A percentile compares a stretch with the other conserved stretches of the same genome.
phyloP scores from a whole-genome alignment of 2,329 filamentous ascomycete species.

The Pseudocercospora macadamiae region DNA sequence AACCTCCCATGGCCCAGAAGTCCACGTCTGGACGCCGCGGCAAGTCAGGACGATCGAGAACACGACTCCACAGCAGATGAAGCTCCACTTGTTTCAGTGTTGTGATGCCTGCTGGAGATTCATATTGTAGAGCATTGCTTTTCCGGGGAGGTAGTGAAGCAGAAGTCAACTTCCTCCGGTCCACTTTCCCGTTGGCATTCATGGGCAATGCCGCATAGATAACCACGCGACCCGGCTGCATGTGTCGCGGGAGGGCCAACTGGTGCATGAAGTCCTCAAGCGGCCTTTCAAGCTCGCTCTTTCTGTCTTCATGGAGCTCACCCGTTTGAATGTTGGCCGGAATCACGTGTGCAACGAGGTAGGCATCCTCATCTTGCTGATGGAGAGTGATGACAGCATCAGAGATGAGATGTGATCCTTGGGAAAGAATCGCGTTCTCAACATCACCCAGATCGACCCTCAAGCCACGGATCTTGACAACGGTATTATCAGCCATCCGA shows the following conservation, averaged over 20 bases:
- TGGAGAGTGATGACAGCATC: conserved; percentile 32
- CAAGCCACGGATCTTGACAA: conserved; percentile 52
- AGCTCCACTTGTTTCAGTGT: conserved; percentile 22
- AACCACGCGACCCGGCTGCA: conserved; percentile 41
- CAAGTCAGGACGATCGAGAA: conserved; percentile 17
- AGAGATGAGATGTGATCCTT: conserved; percentile 31
- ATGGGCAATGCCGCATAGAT: conserved; percentile 34
- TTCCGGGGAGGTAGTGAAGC: conserved; percentile 24
- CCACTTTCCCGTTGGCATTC: conserved; percentile 37
- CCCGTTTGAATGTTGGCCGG: conserved; percentile 25
- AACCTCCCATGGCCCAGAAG: conserved; percentile 50
- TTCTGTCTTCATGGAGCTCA: not conserved
- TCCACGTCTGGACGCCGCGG: conserved; percentile 34
- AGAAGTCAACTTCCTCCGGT: conserved; percentile 31
- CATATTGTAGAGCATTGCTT: not conserved
- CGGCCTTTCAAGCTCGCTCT: conserved; percentile 17
- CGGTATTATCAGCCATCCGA: conserved; percentile 47
- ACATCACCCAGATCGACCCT: conserved; percentile 55
- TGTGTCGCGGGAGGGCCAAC: conserved; percentile 42
- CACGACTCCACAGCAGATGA: conserved; percentile 21
- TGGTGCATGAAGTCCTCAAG: conserved; percentile 21
- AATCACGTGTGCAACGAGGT: conserved; percentile 43
- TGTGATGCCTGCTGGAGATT: not conserved
- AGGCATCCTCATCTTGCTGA: conserved; percentile 25
- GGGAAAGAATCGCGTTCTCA: conserved; percentile 37